Evolutionary conservation across 176 grass and related monocot species (phyloP).

Genomic region (Puya raimondii): DNA sequence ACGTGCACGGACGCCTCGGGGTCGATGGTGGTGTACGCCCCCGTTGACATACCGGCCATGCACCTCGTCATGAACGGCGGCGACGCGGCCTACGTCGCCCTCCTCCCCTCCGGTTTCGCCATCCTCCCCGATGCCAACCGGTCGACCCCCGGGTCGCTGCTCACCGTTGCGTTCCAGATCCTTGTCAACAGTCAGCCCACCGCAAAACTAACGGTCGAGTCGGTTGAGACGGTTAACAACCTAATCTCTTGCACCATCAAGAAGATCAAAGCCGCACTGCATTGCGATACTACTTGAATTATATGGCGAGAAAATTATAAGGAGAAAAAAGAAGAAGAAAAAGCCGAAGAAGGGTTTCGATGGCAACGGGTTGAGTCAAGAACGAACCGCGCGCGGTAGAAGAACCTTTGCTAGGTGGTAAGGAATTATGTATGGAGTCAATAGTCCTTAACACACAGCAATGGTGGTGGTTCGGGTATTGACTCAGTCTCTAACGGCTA

Average conservation of each 20-base stretch:
- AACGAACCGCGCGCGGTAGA: constrained; percentile 59
- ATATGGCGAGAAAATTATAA: no score
- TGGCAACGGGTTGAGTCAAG: constrained; percentile 64
- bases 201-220: constrained; percentile 62
- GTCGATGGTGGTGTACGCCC: constrained; percentile 78
- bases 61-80: constrained; percentile 73
- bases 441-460: constrained; percentile 57
- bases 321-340: no score
- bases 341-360: no score
- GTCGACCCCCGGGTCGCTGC: constrained; percentile 30
- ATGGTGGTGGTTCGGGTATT: constrained; percentile 99
- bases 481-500: constrained; percentile 36
- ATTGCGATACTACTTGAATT: constrained; percentile 19
- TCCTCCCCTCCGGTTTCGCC: constrained; percentile 69
- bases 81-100: constrained; percentile 50
- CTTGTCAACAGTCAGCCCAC: constrained; percentile 90
- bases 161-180: constrained; percentile 92
- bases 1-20: constrained; percentile 61
- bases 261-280: constrained; percentile 67
- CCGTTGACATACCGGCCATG: constrained; percentile 86
- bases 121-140: constrained; percentile 45
- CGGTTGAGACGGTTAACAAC: constrained; percentile 62
- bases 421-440: constrained; percentile 19
- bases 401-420: constrained; percentile 77
- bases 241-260: constrained; percentile 80